A percentile compares a stretch with the other conserved stretches of the same genome.
These are phyloP conservation scores for Allium cepa DNA, from an alignment of 106 monocot species.

Conservation along the genomic window DNA sequence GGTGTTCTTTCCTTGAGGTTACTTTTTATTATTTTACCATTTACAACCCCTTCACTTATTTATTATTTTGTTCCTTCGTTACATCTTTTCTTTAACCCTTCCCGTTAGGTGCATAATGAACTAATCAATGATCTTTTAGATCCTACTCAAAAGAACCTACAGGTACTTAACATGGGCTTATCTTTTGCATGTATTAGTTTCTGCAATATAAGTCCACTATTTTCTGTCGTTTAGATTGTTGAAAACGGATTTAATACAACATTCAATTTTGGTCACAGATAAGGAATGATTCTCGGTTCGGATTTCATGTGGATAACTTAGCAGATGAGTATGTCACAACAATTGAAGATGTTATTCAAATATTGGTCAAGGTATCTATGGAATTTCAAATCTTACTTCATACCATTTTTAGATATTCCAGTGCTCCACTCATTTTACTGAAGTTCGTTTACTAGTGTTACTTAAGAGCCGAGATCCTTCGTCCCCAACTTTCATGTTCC, in stretches of 20 bases:
- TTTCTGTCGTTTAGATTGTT: background rate
- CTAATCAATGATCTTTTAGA: conserved; percentile 83
- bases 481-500: too few relatives aligned
- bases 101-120: conserved; percentile 66
- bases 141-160: conserved; percentile 69
- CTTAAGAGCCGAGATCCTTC: too few relatives aligned
- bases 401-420: too few relatives aligned
- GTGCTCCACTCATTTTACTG: too few relatives aligned
- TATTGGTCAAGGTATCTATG: conserved; percentile 65
- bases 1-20: conserved; percentile 97
- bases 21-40: background rate
- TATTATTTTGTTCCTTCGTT: background rate
- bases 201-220: background rate
- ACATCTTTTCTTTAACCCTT: background rate
- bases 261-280: conserved; percentile 30
- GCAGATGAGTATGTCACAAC: conserved; percentile 74
- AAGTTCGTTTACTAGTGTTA: too few relatives aligned
- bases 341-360: conserved; percentile 74
- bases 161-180: conserved; percentile 30
- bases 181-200: background rate
- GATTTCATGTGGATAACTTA: conserved; percentile 83
- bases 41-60: background rate
- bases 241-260: background rate
- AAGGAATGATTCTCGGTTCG: conserved; percentile 50
- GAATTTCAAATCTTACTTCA: too few relatives aligned